Base-by-base conservation (phyloP, 176 grass and related monocot species). In the Thinopyrum elongatum region DNA sequence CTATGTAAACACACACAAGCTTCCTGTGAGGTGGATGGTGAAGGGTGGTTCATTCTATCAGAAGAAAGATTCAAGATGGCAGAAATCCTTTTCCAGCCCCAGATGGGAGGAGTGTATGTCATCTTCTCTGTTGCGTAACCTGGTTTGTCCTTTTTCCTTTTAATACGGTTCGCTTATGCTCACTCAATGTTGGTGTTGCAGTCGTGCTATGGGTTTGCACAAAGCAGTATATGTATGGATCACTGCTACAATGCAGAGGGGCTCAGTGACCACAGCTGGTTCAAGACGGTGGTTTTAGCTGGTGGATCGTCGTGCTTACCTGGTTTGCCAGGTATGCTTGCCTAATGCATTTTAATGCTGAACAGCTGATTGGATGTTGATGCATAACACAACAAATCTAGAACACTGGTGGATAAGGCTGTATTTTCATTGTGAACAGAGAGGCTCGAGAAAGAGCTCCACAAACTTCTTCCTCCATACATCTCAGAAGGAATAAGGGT, bases 21-120 rank as follows among this genome's bases (percentile, higher is more conserved):
- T 70, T 94, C 94, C 23, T 98, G 92, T 86, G 88, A 92, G 82
- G 80, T 98, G 66, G 74, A 84, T 76, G 94, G 88, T 79, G 94
- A 98, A 92, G 96, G 94, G 67, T 90, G 75, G 79, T 98, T 98
- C 76, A 92, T 90, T 84, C 76, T 98, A 11, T 91, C 90, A 4
- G 82, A 94, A 84, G 97, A 98, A 84, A 91, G 97, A 41, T 96
- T 94, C 75, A 91, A 91, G 79, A 84, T 85, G 13, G 80, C 84
- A 77, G 97, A 98, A 85, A 95, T 96, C 67, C 92, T 98, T 42
- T 98, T 98, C 78, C 97, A 95, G 88, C 97, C 97, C 65, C 94
- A 91, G 35, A 83, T 96, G 3, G 90, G 88, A 61, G 88, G 92
- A 84, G 47, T 91, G 97, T 98, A 91, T 75, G 94, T 71, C 65